Percentiles rank a stretch among this genome's conserved stretches.
phyloP scores from a whole-genome alignment of 1,284 basidiomycete genomes.

The Boletus semigastroideus region DNA sequence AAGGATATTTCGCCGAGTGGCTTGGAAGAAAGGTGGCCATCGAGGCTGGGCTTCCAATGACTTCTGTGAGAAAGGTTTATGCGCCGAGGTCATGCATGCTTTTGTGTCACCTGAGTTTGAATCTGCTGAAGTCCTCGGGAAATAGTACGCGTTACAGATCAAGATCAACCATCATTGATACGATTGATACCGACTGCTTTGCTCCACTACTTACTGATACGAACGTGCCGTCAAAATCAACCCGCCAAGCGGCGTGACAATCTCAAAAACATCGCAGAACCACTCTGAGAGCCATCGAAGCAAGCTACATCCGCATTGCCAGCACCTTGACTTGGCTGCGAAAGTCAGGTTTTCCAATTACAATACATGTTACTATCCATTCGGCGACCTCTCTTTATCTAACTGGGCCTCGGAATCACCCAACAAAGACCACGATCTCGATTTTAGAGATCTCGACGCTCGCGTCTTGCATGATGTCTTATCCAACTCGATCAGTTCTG shows the following conservation, averaged over 20 bases:
- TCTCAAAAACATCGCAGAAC: constrained; percentile 34
- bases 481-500: constrained; percentile 19
- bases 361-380: constrained; percentile 43
- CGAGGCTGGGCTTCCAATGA: too few relatives aligned
- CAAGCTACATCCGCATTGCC: constrained; percentile 26
- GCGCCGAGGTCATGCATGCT: too few relatives aligned
- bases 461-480: constrained; percentile 27
- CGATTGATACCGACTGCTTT: too few relatives aligned
- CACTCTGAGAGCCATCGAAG: constrained; percentile 31
- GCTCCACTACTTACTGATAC: not conserved
- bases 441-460: constrained; percentile 53
- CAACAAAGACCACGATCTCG: constrained; percentile 35
- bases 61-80: too few relatives aligned
- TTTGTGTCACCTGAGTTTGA: too few relatives aligned
- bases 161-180: too few relatives aligned
- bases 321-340: constrained; percentile 34
- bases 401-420: constrained; percentile 33
- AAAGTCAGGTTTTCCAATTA: constrained; percentile 35
- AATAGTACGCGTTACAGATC: too few relatives aligned
- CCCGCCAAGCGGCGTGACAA: constrained; percentile 2
- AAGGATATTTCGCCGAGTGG: too few relatives aligned
- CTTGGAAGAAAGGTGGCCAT: too few relatives aligned
- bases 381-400: constrained; percentile 37
- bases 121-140: too few relatives aligned
- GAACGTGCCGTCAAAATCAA: not conserved